Conservation (phyloP, 371 early-diverging fungal genomes). For the Mucor plumbeus region DNA sequence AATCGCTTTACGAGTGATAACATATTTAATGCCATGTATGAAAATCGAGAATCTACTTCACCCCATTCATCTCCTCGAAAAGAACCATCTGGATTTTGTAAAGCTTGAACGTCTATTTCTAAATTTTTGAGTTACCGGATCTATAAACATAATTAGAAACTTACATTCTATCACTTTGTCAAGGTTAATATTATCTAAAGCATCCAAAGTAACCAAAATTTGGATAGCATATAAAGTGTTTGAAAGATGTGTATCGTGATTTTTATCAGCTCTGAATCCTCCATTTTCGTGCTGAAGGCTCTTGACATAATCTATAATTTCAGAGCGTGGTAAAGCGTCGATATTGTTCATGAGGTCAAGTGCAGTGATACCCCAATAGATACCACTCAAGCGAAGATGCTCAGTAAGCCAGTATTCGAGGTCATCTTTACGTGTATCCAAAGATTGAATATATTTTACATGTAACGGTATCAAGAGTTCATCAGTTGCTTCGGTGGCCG, state of each 20-base stretch:
- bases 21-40: constrained; percentile 83
- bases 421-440: constrained; percentile 81
- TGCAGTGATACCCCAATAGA: constrained; percentile 95
- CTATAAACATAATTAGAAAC: background rate
- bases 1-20: constrained; percentile 79
- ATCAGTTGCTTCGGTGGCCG: background rate
- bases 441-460: constrained; percentile 78
- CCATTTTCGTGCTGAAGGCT: constrained; percentile 83
- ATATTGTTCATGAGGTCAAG: constrained; percentile 72
- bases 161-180: constrained; percentile 76
- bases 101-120: constrained; percentile 51
- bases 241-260: constrained; percentile 92
- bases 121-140: background rate
- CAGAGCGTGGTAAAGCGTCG: constrained; percentile 74
- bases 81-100: constrained; percentile 79
- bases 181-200: constrained; percentile 74
- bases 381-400: constrained; percentile 89
- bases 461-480: constrained; percentile 59
- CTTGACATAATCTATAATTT: constrained; percentile 79
- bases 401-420: constrained; percentile 95
- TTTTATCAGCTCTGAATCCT: constrained; percentile 91
- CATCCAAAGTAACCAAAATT: constrained; percentile 83
- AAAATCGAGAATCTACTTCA: constrained; percentile 95
- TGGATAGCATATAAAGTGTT: constrained; percentile 96
- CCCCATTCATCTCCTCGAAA: constrained; percentile 94